Conservation (phyloP, 2,329 filamentous ascomycete genomes). For the Aspergillus sp. region DNA sequence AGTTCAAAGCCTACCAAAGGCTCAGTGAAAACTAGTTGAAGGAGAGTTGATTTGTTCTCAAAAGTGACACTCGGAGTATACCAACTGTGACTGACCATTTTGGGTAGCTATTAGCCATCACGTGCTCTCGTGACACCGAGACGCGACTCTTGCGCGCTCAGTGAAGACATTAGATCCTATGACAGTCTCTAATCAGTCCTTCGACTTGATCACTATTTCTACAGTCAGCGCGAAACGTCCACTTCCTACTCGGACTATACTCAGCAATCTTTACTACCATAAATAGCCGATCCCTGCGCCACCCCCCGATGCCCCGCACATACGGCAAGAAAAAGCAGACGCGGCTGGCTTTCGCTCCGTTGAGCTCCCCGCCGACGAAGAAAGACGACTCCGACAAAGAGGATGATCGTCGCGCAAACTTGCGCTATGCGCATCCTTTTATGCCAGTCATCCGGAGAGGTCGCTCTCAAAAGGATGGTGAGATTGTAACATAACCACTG, state of each 20-base stretch:
- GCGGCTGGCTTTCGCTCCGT: slow-evolving; percentile 45
- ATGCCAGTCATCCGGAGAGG: slow-evolving; percentile 18
- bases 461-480: slow-evolving; percentile 12
- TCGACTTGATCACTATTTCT: background rate
- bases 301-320: slow-evolving; percentile 34
- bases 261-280: background rate
- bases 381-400: slow-evolving; percentile 23
- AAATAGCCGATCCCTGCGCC: background rate
- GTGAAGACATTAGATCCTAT: background rate
- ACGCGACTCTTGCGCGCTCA: slow-evolving; percentile 23
- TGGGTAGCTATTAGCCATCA: slow-evolving; percentile 15
- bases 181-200: background rate
- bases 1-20: too few relatives aligned
- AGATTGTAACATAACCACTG: background rate
- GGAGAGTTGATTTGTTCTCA: too few relatives aligned
- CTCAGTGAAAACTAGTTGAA: too few relatives aligned
- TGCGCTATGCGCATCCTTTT: slow-evolving; percentile 38
- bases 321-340: slow-evolving; percentile 43
- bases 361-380: slow-evolving; percentile 31
- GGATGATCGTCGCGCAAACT: slow-evolving; percentile 33
- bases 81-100: background rate
- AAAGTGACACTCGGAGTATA: too few relatives aligned
- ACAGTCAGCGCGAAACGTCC: background rate
- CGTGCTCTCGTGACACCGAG: slow-evolving; percentile 24
- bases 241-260: background rate